Evolutionary conservation across 345 rosid genomes (phyloP).

Genomic region (Rhizophora apiculata): DNA sequence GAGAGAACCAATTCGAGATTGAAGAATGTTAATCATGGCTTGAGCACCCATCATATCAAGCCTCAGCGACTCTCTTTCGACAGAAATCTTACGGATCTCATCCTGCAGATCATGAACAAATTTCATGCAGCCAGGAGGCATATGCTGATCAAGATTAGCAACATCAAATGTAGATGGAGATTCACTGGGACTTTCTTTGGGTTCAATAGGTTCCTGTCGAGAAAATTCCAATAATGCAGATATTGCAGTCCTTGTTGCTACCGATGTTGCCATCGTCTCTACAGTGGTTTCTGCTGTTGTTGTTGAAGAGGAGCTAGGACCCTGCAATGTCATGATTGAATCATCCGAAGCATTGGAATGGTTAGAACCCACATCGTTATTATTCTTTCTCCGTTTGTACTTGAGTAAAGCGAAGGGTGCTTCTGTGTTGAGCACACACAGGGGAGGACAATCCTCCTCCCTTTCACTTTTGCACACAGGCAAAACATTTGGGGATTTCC

Average conservation of each 20-base stretch:
- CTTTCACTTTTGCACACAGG: conserved; percentile 49
- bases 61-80: conserved; percentile 65
- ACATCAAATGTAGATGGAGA: conserved; percentile 27
- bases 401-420: conserved; percentile 61
- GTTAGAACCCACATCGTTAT: conserved; percentile 37
- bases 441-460: conserved; percentile 39
- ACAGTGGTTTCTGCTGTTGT: conserved; percentile 50
- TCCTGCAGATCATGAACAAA: conserved; percentile 53
- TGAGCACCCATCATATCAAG: conserved; percentile 81
- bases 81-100: conserved; percentile 62
- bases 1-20: conserved; percentile 54
- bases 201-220: conserved; percentile 55
- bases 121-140: conserved; percentile 49
- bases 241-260: conserved; percentile 57
- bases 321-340: conserved; percentile 57
- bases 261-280: conserved; percentile 30
- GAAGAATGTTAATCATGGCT: conserved; percentile 75
- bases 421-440: conserved; percentile 52
- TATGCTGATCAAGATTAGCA: conserved; percentile 31
- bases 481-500: conserved; percentile 25
- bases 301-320: conserved; percentile 62
- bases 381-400: conserved; percentile 68
- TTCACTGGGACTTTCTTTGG: conserved; percentile 28
- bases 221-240: conserved; percentile 83
- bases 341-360: conserved; percentile 47